A percentile compares a stretch with the other conserved stretches of the same genome.
phyloP scores from a whole-genome alignment of 371 early-diverging fungal species.

The Sporodiniella umbellata region DNA sequence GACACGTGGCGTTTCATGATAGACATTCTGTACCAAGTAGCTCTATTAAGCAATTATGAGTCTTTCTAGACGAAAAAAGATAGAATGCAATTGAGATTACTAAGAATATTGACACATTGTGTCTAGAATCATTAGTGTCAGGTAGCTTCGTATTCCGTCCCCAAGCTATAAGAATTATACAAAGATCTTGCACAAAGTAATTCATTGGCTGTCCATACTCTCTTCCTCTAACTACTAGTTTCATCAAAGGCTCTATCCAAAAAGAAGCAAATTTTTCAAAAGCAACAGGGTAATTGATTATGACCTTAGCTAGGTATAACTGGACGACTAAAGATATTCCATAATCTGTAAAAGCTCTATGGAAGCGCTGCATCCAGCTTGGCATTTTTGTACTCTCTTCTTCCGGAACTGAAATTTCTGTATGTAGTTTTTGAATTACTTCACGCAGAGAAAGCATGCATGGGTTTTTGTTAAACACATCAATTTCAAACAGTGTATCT shows the following conservation, averaged over 20 bases:
- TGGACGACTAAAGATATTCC: slow-evolving; percentile 45
- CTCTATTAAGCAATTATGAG: slow-evolving; percentile 28
- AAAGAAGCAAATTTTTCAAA: slow-evolving; percentile 56
- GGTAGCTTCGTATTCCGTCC: slow-evolving; percentile 25
- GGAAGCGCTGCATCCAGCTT: slow-evolving; percentile 63
- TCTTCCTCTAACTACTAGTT: slow-evolving; percentile 46
- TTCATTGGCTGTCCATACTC: slow-evolving; percentile 65
- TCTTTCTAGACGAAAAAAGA: no score
- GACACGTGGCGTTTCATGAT: slow-evolving; percentile 39
- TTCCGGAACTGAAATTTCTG: slow-evolving; percentile 30
- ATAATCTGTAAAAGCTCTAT: slow-evolving; percentile 25
- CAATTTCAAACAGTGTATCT: slow-evolving; percentile 34
- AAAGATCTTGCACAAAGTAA: slow-evolving; percentile 66
- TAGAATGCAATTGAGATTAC: no score
- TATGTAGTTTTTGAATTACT: slow-evolving; percentile 50
- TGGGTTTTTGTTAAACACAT: slow-evolving; percentile 54
- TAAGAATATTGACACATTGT: slow-evolving; percentile 31
- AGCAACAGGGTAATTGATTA: slow-evolving; percentile 55
- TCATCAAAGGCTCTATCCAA: slow-evolving; percentile 63
- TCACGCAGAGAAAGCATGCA: slow-evolving; percentile 56
- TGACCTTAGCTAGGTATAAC: slow-evolving; percentile 58
- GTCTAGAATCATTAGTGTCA: slow-evolving; percentile 33
- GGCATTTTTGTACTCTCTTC: slow-evolving; percentile 44
- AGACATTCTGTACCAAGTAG: slow-evolving; percentile 51
- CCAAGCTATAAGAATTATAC: slow-evolving; percentile 60